phyloP scores from a whole-genome alignment of 768 basidiomycete species.

The Lactarius trivialis region DNA sequence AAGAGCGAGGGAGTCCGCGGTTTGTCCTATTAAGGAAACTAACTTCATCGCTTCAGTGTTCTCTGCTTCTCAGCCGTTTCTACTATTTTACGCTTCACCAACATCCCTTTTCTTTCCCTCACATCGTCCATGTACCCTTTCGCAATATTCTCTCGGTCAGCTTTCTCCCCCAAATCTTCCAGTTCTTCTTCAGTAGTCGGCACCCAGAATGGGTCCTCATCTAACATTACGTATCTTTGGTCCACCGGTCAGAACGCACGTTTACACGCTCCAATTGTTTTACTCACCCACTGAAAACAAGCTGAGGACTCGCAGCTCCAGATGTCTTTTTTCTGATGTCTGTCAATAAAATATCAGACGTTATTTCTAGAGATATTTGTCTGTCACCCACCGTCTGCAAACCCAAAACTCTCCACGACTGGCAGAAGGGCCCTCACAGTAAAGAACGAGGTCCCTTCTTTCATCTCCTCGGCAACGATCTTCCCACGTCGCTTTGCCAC shows the following conservation, averaged over 20 bases:
- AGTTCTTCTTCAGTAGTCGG: constrained; percentile 95
- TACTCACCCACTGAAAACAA: constrained; percentile 89
- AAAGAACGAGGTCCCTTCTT: constrained; percentile 94
- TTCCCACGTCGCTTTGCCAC: constrained; percentile 86
- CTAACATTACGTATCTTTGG: constrained; percentile 81
- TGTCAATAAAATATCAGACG: constrained; percentile 29
- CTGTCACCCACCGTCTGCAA: constrained; percentile 76
- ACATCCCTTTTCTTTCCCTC: constrained; percentile 89
- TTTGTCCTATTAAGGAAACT: background rate
- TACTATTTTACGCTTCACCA: constrained; percentile 91
- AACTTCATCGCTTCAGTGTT: constrained; percentile 51
- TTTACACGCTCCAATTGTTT: background rate
- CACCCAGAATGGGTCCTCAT: constrained; percentile 96
- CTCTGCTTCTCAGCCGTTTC: constrained; percentile 97
- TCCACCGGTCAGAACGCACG: constrained; percentile 7
- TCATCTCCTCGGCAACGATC: constrained; percentile 97
- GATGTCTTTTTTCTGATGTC: constrained; percentile 96
- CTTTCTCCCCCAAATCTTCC: constrained; percentile 94
- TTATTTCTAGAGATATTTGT: background rate
- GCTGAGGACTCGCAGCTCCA: constrained; percentile 93
- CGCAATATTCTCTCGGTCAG: constrained; percentile 89
- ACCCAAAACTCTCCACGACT: constrained; percentile 96
- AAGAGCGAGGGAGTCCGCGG: background rate
- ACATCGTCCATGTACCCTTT: constrained; percentile 89
- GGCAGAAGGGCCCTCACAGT: constrained; percentile 86